phyloP scores from a whole-genome alignment of 2,329 filamentous ascomycete species.

The Fusarium duplospermum region DNA sequence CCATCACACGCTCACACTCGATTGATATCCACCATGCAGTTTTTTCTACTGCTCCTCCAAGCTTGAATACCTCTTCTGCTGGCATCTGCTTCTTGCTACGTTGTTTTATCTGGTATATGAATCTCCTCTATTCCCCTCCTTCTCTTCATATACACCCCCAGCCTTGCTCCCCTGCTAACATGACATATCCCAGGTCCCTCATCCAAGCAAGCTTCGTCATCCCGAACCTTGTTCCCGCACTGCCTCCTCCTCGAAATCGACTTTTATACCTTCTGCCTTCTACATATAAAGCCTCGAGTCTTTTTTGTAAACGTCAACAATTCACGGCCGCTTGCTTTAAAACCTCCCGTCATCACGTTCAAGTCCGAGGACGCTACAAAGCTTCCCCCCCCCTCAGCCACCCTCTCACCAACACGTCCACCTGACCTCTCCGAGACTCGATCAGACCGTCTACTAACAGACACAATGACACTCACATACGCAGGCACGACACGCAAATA shows the following conservation, averaged over 20 bases:
- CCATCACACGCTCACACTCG: constrained; percentile 21
- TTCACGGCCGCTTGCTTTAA: neutral
- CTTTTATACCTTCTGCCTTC: neutral
- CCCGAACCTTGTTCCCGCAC: constrained; percentile 9
- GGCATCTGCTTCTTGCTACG: neutral
- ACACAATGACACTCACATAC: neutral
- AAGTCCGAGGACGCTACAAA: constrained; percentile 7
- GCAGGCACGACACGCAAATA: constrained; percentile 1
- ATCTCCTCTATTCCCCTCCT: neutral
- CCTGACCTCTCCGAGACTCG: constrained; percentile 18
- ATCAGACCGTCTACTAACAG: neutral
- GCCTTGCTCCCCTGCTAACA: constrained; percentile 19
- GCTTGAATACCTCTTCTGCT: neutral
- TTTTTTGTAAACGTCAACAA: neutral
- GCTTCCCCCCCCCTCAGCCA: constrained; percentile 36
- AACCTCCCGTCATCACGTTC: constrained; percentile 4
- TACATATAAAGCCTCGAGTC: neutral
- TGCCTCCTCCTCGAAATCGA: neutral
- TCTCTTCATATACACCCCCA: neutral
- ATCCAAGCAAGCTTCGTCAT: constrained; percentile 34
- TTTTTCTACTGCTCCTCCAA: neutral
- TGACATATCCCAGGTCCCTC: constrained; percentile 29
- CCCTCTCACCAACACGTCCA: constrained; percentile 16
- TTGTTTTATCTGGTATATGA: neutral
- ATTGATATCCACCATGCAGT: constrained; percentile 10